Evolutionary conservation across 192 early-diverging fungal genomes (phyloP), one percentile per base, ranked within the genome.

Genomic region (Coemansia reversa): DNA sequence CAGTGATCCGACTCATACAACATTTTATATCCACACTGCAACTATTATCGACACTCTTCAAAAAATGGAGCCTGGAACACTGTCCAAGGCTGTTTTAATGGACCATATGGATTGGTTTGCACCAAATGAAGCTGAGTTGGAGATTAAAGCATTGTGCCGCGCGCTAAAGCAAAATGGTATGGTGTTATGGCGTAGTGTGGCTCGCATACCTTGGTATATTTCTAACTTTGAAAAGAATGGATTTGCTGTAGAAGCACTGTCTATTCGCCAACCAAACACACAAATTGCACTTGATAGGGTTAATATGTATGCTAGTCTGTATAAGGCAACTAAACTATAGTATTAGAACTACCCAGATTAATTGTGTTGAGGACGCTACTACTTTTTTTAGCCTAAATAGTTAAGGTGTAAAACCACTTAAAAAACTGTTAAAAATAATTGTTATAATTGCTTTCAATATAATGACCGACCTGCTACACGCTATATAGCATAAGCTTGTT

Each of bases 91-190:
- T 11, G 87, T 93, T 11, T 74, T 93, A 20, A 94, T 94, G 91
- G 93, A 94, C 62, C 93, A 94, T 66, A 85, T 94, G 80, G 91
- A 94, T 67, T 93, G 93, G 93, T 93, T 91, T 67, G 74, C 81
- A 14, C 63, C 70, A 7, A 82, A 85, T 39, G 87, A 92, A 58
- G 86, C 89, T 11, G 86, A 87, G 16, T 79, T 85, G 5, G 93
- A 94, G 73, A 86, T 92, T 35, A 64, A 47, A 8, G 86, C 86
- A 12, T 84, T 93, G 47, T 75, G 84, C n/a, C 62, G 85, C 50
- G 86, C 85, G 18, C 62, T 86, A 7, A 78, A 75, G 5, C 76
- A 54, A 5, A 88, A 87, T 45, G 93, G 91, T 7, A 84, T 84
- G 60, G 93, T 89, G 22, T 87, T 87, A 53, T 94, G 93, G 93